phyloP scores from a whole-genome alignment of 2,329 filamentous ascomycete species.

The Colletotrichum euphorbiae region DNA sequence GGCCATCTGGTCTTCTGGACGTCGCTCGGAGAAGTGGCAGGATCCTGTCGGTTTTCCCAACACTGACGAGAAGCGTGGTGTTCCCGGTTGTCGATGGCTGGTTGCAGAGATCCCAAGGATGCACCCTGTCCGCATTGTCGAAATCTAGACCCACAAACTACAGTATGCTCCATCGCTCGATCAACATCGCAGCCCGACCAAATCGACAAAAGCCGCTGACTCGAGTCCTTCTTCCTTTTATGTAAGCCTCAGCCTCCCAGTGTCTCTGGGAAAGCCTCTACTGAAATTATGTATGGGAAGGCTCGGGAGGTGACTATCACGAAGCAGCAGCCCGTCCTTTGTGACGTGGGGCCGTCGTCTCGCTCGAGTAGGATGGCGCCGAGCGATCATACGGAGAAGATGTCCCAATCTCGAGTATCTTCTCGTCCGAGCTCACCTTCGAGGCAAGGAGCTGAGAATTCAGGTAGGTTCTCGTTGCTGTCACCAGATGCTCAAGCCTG shows the following conservation, averaged over 20 bases:
- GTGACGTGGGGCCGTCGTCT: conserved; percentile 25
- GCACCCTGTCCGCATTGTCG: conserved; percentile 32
- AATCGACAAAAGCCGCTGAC: conserved; percentile 6
- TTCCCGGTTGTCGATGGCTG: conserved; percentile 29
- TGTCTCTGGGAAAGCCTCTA: conserved; percentile 20
- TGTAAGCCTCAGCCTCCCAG: neutral
- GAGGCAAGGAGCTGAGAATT: neutral
- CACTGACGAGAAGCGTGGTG: conserved; percentile 13
- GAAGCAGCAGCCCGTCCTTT: conserved; percentile 30
- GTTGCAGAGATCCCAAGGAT: conserved; percentile 31
- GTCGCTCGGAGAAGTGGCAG: conserved; percentile 4
- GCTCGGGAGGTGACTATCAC: conserved; percentile 33
- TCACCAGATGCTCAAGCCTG: too few species aligned
- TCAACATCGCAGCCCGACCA: conserved; percentile 32
- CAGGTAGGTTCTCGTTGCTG: conserved; percentile 15
- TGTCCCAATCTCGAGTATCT: conserved; percentile 9
- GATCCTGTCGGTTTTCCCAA: conserved; percentile 10
- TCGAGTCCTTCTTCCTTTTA: neutral
- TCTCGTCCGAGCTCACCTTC: neutral
- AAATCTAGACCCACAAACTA: conserved; percentile 30
- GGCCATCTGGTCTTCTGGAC: conserved; percentile 10
- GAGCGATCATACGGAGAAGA: conserved; percentile 19
- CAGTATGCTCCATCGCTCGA: conserved; percentile 32
- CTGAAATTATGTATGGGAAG: conserved; percentile 25
- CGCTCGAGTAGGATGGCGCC: conserved; percentile 26